Percentiles rank a stretch among this genome's conserved stretches.
Conservation (phyloP, 2,329 filamentous ascomycete species). For the Talaromyces sp. region DNA sequence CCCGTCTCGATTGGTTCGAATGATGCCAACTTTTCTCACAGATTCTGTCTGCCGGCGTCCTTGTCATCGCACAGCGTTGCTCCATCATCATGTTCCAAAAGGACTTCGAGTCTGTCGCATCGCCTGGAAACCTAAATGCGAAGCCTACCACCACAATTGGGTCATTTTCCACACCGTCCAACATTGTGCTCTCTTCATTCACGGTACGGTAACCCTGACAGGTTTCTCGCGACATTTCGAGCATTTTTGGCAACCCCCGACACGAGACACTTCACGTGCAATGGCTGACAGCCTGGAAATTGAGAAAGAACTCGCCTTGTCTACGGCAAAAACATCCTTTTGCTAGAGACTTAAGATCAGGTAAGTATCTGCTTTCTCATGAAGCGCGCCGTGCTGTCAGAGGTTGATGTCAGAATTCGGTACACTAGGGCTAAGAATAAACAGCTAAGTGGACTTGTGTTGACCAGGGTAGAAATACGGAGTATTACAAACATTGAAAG, state of each 20-base stretch:
- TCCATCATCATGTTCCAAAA: constrained; percentile 13
- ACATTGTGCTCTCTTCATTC: background rate
- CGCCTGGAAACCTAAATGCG: constrained; percentile 4
- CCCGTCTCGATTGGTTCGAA: constrained; percentile 4
- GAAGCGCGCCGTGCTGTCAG: background rate
- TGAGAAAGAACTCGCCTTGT: background rate
- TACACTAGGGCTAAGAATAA: background rate
- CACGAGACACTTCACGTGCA: background rate
- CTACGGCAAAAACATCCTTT: background rate
- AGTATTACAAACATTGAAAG: background rate
- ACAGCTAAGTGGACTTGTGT: background rate
- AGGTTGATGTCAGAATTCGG: background rate
- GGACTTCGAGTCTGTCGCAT: constrained; percentile 6
- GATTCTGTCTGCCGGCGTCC: constrained; percentile 5
- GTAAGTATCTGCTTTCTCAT: background rate
- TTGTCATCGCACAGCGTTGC: constrained; percentile 4
- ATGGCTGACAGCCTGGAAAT: background rate
- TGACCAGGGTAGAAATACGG: background rate
- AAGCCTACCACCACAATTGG: constrained; percentile 3
- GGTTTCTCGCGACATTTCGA: background rate
- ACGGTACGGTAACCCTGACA: background rate
- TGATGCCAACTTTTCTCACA: constrained; percentile 15
- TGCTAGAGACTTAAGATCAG: background rate
- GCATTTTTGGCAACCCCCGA: background rate
- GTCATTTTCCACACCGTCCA: background rate